Percentiles rank a stretch among this genome's conserved stretches.
Evolutionary conservation across 208 protist species (phyloP).

Genomic region (Phytomonas francai): DNA sequence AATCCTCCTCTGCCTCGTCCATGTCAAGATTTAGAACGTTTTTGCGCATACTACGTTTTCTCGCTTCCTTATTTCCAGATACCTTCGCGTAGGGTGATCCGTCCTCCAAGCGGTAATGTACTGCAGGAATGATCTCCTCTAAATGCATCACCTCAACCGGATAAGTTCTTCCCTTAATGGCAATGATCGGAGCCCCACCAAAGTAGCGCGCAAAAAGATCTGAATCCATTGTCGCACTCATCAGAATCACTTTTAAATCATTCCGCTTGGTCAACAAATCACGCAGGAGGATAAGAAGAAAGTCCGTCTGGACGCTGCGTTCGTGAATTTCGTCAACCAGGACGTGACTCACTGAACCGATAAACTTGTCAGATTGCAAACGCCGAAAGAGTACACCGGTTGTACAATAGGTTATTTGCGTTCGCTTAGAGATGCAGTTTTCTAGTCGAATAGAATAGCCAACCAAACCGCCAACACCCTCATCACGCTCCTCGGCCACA

Average conservation of each 20-base stretch:
- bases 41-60: conserved; percentile 68
- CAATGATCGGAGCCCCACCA: conserved; percentile 75
- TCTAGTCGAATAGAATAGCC: conserved; percentile 93
- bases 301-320: conserved; percentile 95
- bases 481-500: conserved; percentile 89
- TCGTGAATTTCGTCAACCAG: conserved; percentile 96
- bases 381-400: conserved; percentile 91
- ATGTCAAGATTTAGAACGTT: conserved; percentile 44
- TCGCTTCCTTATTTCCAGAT: conserved; percentile 27
- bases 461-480: conserved; percentile 82
- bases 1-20: conserved; percentile 57
- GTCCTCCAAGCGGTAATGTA: conserved; percentile 77
- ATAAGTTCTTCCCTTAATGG: conserved; percentile 92
- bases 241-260: conserved; percentile 89
- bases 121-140: conserved; percentile 87
- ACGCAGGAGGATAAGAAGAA: conserved; percentile 89
- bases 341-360: conserved; percentile 86
- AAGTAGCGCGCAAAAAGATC: conserved; percentile 92
- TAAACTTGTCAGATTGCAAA: conserved; percentile 81
- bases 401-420: conserved; percentile 91
- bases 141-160: conserved; percentile 92
- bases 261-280: conserved; percentile 67
- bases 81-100: conserved; percentile 69
- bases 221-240: conserved; percentile 94
- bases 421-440: conserved; percentile 75